A percentile compares a stretch with the other conserved stretches of the same genome.
Conservation (phyloP, 2,329 filamentous ascomycete genomes). For the Beauveria sp. region DNA sequence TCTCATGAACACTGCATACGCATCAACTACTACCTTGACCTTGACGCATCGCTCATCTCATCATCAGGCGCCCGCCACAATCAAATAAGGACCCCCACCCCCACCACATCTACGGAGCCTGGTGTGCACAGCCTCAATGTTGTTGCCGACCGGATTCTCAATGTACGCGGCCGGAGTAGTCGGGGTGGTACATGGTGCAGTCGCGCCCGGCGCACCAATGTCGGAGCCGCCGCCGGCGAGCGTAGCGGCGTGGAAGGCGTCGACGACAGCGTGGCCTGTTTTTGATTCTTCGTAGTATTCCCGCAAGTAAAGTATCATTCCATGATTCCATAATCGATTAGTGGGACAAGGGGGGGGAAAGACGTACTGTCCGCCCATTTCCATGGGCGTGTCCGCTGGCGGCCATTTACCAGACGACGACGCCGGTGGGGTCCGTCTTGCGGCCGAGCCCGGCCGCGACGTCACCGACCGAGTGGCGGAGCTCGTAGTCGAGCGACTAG, state of each 20-base stretch:
- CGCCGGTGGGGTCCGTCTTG: conserved; percentile 11
- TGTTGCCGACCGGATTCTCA: conserved; percentile 43
- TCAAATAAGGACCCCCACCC: too few species aligned
- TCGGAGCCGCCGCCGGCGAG: conserved; percentile 37
- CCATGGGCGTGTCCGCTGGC: conserved; percentile 5
- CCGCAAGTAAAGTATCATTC: too few species aligned
- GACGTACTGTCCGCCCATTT: conserved; percentile 21
- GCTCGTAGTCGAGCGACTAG: conserved; percentile 28
- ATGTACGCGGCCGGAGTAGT: conserved; percentile 47
- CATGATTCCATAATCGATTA: too few species aligned
- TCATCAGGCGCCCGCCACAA: too few species aligned
- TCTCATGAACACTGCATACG: too few species aligned
- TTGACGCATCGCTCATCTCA: too few species aligned
- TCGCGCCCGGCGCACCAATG: conserved; percentile 40
- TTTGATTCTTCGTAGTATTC: background rate
- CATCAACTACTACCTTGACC: too few species aligned
- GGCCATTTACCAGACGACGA: conserved; percentile 9
- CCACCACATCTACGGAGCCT: background rate
- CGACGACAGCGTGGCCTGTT: conserved; percentile 31
- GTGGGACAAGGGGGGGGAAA: too few species aligned
- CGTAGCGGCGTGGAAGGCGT: conserved; percentile 35
- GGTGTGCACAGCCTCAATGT: conserved; percentile 37
- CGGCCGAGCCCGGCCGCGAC: conserved; percentile 26
- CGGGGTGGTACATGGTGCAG: conserved; percentile 33
- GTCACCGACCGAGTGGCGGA: conserved; percentile 21